Base-by-base conservation (phyloP, 305 asterid species). In the Withania somnifera region DNA sequence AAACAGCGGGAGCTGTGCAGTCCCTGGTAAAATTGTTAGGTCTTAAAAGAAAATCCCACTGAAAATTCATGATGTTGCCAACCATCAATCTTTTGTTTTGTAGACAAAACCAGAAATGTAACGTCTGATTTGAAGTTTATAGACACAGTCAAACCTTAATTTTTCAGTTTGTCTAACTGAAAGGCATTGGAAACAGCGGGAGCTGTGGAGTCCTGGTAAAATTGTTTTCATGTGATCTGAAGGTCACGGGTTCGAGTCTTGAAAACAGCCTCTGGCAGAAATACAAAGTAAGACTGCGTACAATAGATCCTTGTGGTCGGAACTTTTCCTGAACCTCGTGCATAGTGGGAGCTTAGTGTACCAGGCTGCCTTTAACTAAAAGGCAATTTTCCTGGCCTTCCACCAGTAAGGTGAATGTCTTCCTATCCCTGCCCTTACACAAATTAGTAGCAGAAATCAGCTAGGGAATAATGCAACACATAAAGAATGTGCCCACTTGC, bases 371-470 rank as follows among this genome's bases (percentile, higher is more conserved):
- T n/a, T n/a, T n/a, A n/a, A n/a, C n/a, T n/a, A n/a, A n/a, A n/a
- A n/a, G n/a, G n/a, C n/a, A n/a, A n/a, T 84, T 28, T 42, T 82
- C 87, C 61, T 83, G 79, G 47, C 63, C 82, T 80, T 58, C 86
- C 71, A 86, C 66, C 45, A 78, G 34, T 67, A 75, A 81, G 45
- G 88, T 84, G 77, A 88, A 84, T 47, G 83, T 45, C 80, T 77
- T 80, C 82, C 86, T 82, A 61, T 82, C 86, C 86, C 91, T 88
- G 86, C 53, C 61, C 10, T 53, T 61, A 75, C 68, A 52, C 15
- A 11, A 47, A 26, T 71, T 22, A 30, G 63, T 52, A 52, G 63
- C 47, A 54, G 20, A 77, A 82, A 52, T 28, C 22, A 47, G 50
- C 47, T 40, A 15, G 52, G 45, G 28, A n/a, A 76, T 34, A n/a